Evolutionary conservation across 2,329 filamentous ascomycete genomes (phyloP).

Genomic region (Coniochaeta sp.): DNA sequence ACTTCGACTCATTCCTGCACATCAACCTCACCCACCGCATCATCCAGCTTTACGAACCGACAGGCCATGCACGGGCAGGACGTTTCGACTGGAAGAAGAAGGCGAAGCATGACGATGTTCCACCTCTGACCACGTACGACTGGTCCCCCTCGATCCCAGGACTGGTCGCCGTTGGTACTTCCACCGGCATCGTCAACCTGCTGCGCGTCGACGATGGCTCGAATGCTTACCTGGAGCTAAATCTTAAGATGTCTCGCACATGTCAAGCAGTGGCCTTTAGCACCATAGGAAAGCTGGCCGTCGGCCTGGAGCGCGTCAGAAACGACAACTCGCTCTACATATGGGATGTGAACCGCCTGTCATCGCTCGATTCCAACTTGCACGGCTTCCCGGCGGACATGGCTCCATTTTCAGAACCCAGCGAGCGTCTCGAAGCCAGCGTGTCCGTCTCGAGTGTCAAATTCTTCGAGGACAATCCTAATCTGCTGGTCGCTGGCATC

Average conservation of each 20-base stretch:
- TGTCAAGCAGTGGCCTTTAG: constrained; percentile 81
- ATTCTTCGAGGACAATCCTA: constrained; percentile 72
- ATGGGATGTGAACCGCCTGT: constrained; percentile 66
- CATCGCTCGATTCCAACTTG: constrained; percentile 33
- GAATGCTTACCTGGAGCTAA: constrained; percentile 58
- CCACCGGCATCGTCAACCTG: constrained; percentile 68
- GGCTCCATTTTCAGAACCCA: constrained; percentile 46
- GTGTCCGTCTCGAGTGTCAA: constrained; percentile 77
- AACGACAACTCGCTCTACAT: constrained; percentile 79
- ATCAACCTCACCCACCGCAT: constrained; percentile 58
- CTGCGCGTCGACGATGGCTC: constrained; percentile 65
- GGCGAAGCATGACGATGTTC: constrained; percentile 56
- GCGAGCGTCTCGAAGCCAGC: constrained; percentile 53
- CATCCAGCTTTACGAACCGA: constrained; percentile 57
- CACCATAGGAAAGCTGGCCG: constrained; percentile 62
- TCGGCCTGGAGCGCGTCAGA: constrained; percentile 72
- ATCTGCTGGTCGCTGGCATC: constrained; percentile 68
- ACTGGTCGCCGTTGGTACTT: constrained; percentile 68
- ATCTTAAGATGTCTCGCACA: constrained; percentile 67
- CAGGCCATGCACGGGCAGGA: constrained; percentile 48
- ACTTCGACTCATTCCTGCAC: constrained; percentile 54
- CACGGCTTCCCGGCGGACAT: constrained; percentile 43
- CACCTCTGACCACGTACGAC: constrained; percentile 58
- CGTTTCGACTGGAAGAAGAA: constrained; percentile 51
- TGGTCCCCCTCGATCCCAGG: constrained; percentile 58